phyloP scores from a whole-genome alignment of 371 early-diverging fungal species.

The Rhizopus arrhizus region DNA sequence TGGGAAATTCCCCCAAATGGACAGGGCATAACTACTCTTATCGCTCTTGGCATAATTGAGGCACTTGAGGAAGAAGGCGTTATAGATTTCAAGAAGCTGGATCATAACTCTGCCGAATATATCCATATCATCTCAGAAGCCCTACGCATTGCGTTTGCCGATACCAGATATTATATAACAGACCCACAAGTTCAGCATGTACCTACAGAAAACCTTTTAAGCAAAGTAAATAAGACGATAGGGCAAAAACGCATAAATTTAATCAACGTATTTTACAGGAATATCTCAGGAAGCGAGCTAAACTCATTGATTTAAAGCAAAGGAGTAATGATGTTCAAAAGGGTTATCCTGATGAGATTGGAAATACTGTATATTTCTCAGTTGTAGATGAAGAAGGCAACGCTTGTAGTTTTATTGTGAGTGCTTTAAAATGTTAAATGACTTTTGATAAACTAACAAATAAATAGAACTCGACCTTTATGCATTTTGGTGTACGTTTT shows the following conservation, averaged over 20 bases:
- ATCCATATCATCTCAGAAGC: conserved; percentile 72
- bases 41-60: conserved; percentile 75
- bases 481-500: conserved; percentile 59
- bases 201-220: conserved; percentile 55
- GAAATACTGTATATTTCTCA: conserved; percentile 80
- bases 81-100: conserved; percentile 44
- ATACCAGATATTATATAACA: conserved; percentile 65
- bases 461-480: conserved; percentile 56
- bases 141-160: conserved; percentile 77
- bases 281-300: conserved; percentile 63
- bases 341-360: conserved; percentile 64
- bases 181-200: conserved; percentile 66
- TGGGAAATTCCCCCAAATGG: conserved; percentile 84
- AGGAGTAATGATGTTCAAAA: conserved; percentile 51
- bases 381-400: conserved; percentile 81
- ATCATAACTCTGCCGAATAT: conserved; percentile 65
- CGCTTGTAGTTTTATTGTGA: conserved; percentile 82
- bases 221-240: conserved; percentile 34
- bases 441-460: neutral
- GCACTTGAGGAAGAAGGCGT: conserved; percentile 51
- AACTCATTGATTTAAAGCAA: conserved; percentile 52
- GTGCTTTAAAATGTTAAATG: conserved; percentile 15
- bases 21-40: conserved; percentile 72
- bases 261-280: conserved; percentile 23
- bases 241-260: neutral